A percentile compares a stretch with the other conserved stretches of the same genome.
These are phyloP conservation scores for Crithidia expoeki DNA, from an alignment of 208 protist genomes.

Conservation along the genomic window DNA sequence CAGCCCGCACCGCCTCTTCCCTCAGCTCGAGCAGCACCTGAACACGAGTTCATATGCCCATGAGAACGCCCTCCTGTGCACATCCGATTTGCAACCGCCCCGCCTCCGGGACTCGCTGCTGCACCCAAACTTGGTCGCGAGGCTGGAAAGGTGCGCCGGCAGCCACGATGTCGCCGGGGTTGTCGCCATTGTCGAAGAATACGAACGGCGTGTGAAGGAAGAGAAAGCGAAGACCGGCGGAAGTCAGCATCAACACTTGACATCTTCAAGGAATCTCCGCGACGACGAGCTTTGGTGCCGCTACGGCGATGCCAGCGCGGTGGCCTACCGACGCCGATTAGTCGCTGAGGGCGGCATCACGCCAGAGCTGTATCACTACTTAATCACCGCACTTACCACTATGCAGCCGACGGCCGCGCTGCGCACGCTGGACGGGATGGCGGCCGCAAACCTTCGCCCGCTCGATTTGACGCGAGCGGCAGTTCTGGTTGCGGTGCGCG, in stretches of 20 bases:
- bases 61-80: neutral
- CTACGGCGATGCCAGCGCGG: conserved; percentile 53
- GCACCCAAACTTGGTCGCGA: conserved; percentile 45
- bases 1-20: conserved; percentile 66
- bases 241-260: too few species aligned
- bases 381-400: conserved; percentile 64
- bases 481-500: conserved; percentile 57
- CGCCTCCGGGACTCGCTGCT: conserved; percentile 77
- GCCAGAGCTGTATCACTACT: conserved; percentile 90
- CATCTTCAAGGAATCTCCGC: too few species aligned
- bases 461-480: conserved; percentile 81
- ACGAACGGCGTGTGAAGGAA: conserved; percentile 46
- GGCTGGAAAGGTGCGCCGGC: conserved; percentile 60
- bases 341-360: conserved; percentile 66
- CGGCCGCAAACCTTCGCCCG: conserved; percentile 54
- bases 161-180: conserved; percentile 32
- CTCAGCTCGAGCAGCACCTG: conserved; percentile 61
- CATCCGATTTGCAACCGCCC: conserved; percentile 23
- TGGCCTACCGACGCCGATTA: conserved; percentile 49
- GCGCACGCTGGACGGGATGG: conserved; percentile 75
- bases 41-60: neutral
- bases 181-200: conserved; percentile 63
- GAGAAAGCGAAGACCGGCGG: conserved; percentile 54
- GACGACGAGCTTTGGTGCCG: conserved; percentile 66
- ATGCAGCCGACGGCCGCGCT: conserved; percentile 73